Conservation (phyloP, 805 yeast genomes). For the Yarrowia phangngaensis region DNA sequence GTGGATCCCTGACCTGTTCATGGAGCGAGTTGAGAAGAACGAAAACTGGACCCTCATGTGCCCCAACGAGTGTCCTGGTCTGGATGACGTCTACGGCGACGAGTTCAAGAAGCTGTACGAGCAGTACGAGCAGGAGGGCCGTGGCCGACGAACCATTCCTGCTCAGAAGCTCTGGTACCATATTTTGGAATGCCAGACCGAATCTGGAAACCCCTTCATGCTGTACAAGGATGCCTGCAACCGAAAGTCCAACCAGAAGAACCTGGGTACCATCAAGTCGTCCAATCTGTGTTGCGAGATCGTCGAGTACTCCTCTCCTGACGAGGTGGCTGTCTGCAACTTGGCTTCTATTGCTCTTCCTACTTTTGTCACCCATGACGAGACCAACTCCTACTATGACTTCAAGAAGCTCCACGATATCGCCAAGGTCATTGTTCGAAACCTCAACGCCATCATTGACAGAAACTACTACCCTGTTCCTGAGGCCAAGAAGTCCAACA, state of each 20-base stretch:
- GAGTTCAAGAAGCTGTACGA: slow-evolving; percentile 71
- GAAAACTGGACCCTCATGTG: slow-evolving; percentile 87
- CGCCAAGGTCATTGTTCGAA: slow-evolving; percentile 70
- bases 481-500: slow-evolving; percentile 70
- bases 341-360: slow-evolving; percentile 90
- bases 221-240: slow-evolving; percentile 91
- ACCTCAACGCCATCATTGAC: slow-evolving; percentile 80
- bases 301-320: slow-evolving; percentile 85
- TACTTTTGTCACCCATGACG: slow-evolving; percentile 54
- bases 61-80: slow-evolving; percentile 83
- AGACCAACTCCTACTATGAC: slow-evolving; percentile 55
- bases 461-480: slow-evolving; percentile 78
- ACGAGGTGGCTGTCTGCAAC: slow-evolving; percentile 94
- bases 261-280: slow-evolving; percentile 86
- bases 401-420: slow-evolving; percentile 71
- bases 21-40: slow-evolving; percentile 79
- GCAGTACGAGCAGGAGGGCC: slow-evolving; percentile 66
- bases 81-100: slow-evolving; percentile 77
- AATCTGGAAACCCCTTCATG: slow-evolving; percentile 95
- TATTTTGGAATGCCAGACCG: slow-evolving; percentile 87
- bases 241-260: slow-evolving; percentile 81
- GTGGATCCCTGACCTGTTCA: slow-evolving; percentile 93
- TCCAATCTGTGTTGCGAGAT: slow-evolving; percentile 94
- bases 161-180: slow-evolving; percentile 93
- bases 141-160: slow-evolving; percentile 59